Percentiles rank a stretch among this genome's conserved stretches.
Evolutionary conservation across 2,329 filamentous ascomycete species (phyloP).

Genomic region (Bipolaris zeicola): DNA sequence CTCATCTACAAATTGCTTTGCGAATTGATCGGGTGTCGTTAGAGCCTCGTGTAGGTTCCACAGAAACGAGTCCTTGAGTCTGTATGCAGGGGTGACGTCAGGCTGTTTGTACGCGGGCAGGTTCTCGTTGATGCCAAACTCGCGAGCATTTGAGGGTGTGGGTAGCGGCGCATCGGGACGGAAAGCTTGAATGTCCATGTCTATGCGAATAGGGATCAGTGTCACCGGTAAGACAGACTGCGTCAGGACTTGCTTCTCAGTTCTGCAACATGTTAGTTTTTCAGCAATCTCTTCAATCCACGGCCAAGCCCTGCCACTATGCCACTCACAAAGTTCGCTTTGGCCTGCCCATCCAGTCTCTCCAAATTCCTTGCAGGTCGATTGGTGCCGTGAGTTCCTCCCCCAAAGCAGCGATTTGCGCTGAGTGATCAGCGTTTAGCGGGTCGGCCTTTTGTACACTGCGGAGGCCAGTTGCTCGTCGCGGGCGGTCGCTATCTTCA

Average conservation of each 20-base stretch:
- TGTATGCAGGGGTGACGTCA: constrained; percentile 81
- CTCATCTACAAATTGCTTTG: constrained; percentile 87
- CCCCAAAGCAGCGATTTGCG: constrained; percentile 75
- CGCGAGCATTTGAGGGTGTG: constrained; percentile 63
- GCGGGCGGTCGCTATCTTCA: constrained; percentile 72
- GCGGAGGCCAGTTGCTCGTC: constrained; percentile 77
- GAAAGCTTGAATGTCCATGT: constrained; percentile 86
- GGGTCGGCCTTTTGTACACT: constrained; percentile 75
- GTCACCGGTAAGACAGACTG: constrained; percentile 82
- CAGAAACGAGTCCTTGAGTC: constrained; percentile 91
- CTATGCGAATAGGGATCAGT: constrained; percentile 93
- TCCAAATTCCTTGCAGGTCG: constrained; percentile 86
- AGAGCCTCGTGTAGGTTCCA: constrained; percentile 97
- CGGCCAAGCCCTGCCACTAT: not conserved
- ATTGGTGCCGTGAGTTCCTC: constrained; percentile 82
- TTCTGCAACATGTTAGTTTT: constrained; percentile 45
- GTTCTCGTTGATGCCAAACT: constrained; percentile 69
- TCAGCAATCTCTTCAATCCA: not conserved
- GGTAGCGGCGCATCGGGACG: constrained; percentile 69
- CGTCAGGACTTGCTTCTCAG: constrained; percentile 65
- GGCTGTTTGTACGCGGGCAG: constrained; percentile 79
- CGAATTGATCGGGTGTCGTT: constrained; percentile 94
- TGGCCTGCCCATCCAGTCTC: constrained; percentile 90
- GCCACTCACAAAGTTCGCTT: constrained; percentile 55
- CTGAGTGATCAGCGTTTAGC: constrained; percentile 62